These are phyloP conservation scores for Pseudodiploospora longispora DNA, from an alignment of 2,329 filamentous ascomycete genomes.

Conservation along the genomic window DNA sequence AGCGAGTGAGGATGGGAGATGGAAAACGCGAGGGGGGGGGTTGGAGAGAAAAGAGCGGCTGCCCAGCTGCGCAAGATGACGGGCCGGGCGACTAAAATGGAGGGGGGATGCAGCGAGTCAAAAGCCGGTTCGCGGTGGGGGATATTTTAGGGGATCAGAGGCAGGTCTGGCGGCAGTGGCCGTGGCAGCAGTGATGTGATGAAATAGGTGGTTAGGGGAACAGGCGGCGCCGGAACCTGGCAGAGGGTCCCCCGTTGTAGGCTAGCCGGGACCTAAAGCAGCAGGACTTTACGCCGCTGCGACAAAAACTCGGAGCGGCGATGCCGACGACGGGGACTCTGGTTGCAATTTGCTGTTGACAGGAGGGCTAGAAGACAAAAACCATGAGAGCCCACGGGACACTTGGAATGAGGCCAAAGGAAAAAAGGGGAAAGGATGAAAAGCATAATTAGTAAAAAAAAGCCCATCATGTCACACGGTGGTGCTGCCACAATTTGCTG, in stretches of 20 bases:
- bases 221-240: no score
- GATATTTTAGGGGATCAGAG: not conserved
- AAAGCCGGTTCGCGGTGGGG: not conserved
- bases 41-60: not conserved
- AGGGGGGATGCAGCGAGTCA: not conserved
- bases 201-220: no score
- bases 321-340: not conserved
- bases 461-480: not conserved
- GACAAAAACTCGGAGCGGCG: slow-evolving; percentile 3
- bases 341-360: not conserved
- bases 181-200: not conserved
- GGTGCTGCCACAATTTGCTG: not conserved
- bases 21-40: not conserved
- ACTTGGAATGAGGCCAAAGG: not conserved
- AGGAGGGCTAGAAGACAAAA: slow-evolving; percentile 2
- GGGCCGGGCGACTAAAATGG: not conserved
- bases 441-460: not conserved
- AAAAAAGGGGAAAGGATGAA: not conserved
- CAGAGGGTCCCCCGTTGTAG: no score
- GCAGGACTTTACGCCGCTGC: not conserved
- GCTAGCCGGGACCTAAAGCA: not conserved
- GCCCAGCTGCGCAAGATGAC: not conserved
- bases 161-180: not conserved
- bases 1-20: not conserved
- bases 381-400: not conserved